Evolutionary conservation across 805 yeast genomes (phyloP), one percentile per base, ranked within the genome.

Genomic region (Barnettozyma populi): DNA sequence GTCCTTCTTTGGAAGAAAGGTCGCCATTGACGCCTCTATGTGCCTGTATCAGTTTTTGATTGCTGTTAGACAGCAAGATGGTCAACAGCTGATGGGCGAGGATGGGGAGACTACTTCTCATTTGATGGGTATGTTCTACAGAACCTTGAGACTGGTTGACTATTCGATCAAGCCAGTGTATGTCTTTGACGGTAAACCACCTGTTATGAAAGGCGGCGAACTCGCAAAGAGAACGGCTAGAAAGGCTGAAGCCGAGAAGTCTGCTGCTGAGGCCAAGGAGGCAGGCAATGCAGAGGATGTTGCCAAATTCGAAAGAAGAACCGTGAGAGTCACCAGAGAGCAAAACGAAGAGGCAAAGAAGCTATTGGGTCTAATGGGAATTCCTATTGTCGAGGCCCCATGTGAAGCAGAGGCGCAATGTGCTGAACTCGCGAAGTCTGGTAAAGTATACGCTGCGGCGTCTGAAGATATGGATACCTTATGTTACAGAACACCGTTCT

Each of bases 341-440:
- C 99, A 94, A 55, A 94, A 92, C 59, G 97, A 87, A 32, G 98
- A 94, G 60, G 98, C 97, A 19, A 88, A 89, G 65, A 73, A 78
- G 52, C 68, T 94, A 46, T 72, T 94, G 47, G 78, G 73, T 43
- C 69, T 92, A 32, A 94, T 94, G 99, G 99, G 99, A 0, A 86
- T 94, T 43, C 99, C 99, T 2, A 87, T 72, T 57, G 85, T 94
- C 5, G 82, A 80, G 46, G 98, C 99, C 0, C 99, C 99, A 1
- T 84, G 97, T 63, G 99, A 94, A 67, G 99, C 99, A 2, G 99
- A 94, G 65, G 96, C 99, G 0, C 98, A 94, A 60, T 94, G 99
- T 72, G 98, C 99, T 0, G 94, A 82, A 53, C 69, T 94, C 42
- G 97, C 97, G 4, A 78, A 81, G 49, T 78, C 80, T 11, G 97